Evolutionary conservation across 768 basidiomycete species (phyloP).

Genomic region (Clitopilus passeckerianus): DNA sequence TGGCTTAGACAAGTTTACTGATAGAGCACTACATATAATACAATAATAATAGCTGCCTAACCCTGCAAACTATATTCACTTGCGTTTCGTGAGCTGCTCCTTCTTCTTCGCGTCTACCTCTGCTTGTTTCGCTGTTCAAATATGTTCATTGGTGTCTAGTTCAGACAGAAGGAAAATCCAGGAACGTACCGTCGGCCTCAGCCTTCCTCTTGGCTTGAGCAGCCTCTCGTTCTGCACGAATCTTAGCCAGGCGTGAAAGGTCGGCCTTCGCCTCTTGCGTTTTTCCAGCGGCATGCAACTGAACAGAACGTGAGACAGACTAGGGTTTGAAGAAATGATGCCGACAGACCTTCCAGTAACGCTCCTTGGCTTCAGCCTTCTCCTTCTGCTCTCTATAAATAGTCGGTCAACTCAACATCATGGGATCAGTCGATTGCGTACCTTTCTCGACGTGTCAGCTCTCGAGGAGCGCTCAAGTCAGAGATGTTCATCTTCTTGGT

Average conservation of each 20-base stretch:
- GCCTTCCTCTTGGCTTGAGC: constrained; percentile 87
- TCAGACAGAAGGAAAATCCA: neutral
- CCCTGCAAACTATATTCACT: constrained; percentile 5
- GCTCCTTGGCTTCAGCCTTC: constrained; percentile 83
- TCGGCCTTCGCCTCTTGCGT: constrained; percentile 89
- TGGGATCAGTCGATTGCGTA: constrained; percentile 15
- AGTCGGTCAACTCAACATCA: neutral
- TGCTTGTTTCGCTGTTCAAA: constrained; percentile 51
- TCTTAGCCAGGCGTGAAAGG: constrained; percentile 79
- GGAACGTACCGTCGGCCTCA: constrained; percentile 69
- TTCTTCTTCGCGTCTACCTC: constrained; percentile 61
- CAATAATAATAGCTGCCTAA: constrained; percentile 1
- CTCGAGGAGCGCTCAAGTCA: constrained; percentile 60
- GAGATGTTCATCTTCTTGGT: constrained; percentile 71
- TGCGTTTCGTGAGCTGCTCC: constrained; percentile 28
- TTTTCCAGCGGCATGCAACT: constrained; percentile 79
- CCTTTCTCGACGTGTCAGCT: constrained; percentile 66
- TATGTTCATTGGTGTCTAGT: neutral
- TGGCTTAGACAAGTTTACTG: neutral
- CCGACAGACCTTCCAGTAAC: constrained; percentile 73
- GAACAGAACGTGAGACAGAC: constrained; percentile 1
- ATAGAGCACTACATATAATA: neutral
- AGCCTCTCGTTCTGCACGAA: constrained; percentile 82
- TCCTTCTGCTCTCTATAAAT: constrained; percentile 81
- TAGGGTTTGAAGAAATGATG: neutral